phyloP scores from a whole-genome alignment of 2,329 filamentous ascomycete species.

The Cadophora luteo-olivacea region DNA sequence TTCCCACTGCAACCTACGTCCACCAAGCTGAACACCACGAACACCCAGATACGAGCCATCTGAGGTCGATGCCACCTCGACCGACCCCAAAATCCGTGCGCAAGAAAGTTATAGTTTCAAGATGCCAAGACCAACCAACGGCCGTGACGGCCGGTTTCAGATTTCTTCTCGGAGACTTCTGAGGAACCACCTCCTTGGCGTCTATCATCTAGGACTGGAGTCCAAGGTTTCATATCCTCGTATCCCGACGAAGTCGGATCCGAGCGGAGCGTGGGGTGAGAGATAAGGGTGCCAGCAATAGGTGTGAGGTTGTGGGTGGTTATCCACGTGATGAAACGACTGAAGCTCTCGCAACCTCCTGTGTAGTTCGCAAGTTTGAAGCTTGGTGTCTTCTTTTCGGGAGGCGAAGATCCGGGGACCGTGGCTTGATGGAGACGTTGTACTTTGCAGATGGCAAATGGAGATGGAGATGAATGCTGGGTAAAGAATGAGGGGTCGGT shows the following conservation, averaged over 20 bases:
- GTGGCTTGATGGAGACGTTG: neutral
- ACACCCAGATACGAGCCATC: neutral
- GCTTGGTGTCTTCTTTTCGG: neutral
- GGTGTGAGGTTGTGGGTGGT: neutral
- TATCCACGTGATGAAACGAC: neutral
- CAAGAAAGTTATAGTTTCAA: conserved; percentile 1
- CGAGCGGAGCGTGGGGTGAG: neutral
- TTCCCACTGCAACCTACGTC: neutral
- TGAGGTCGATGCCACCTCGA: neutral
- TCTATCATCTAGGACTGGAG: neutral
- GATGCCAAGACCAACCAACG: neutral
- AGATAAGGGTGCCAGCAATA: neutral
- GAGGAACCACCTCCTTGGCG: conserved; percentile 1
- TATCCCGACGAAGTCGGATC: neutral
- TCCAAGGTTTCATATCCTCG: neutral
- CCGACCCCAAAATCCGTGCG: neutral
- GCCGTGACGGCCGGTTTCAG: neutral
- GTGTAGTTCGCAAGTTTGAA: neutral
- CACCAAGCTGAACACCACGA: neutral
- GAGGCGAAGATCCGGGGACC: neutral
- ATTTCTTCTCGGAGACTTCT: neutral
- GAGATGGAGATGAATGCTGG: neutral
- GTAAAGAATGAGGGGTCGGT: neutral
- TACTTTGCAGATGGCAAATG: neutral
- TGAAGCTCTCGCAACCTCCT: neutral